A percentile compares a stretch with the other conserved stretches of the same genome.
Evolutionary conservation across 164 flowering plant species (phyloP).

Genomic region (Amborella trichopoda): DNA sequence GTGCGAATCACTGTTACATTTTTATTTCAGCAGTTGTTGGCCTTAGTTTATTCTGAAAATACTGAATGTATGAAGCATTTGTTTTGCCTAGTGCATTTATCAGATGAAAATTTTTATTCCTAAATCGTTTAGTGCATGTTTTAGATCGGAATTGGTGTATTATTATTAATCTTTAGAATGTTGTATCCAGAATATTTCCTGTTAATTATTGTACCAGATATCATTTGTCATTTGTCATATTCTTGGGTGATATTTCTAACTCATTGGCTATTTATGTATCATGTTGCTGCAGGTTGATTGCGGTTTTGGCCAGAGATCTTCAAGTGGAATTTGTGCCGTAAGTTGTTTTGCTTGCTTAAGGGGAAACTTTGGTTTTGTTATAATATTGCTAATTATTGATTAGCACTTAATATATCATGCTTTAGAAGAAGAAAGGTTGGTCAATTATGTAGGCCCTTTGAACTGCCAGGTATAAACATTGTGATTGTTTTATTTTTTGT

Average conservation of each 20-base stretch:
- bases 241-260: neutral
- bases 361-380: constrained; percentile 2
- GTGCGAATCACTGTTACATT: no score
- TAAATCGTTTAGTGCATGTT: neutral
- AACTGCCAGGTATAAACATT: neutral
- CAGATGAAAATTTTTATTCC: neutral
- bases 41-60: no score
- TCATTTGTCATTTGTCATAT: neutral
- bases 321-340: constrained; percentile 72
- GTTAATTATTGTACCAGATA: neutral
- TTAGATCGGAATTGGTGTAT: neutral
- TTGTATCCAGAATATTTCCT: neutral
- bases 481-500: neutral
- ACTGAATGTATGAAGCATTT: no score
- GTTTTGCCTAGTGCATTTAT: no score
- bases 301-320: constrained; percentile 83
- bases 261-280: no score
- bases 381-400: neutral
- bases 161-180: neutral
- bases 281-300: constrained; percentile 52
- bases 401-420: neutral
- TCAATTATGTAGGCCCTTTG: neutral
- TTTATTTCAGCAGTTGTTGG: no score
- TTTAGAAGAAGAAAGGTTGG: no score
- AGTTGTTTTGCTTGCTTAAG: constrained; percentile 21